A percentile compares a stretch with the other conserved stretches of the same genome.
These are phyloP conservation scores for Starmerella davenportii DNA, from an alignment of 805 yeast genomes.

Conservation along the genomic window DNA sequence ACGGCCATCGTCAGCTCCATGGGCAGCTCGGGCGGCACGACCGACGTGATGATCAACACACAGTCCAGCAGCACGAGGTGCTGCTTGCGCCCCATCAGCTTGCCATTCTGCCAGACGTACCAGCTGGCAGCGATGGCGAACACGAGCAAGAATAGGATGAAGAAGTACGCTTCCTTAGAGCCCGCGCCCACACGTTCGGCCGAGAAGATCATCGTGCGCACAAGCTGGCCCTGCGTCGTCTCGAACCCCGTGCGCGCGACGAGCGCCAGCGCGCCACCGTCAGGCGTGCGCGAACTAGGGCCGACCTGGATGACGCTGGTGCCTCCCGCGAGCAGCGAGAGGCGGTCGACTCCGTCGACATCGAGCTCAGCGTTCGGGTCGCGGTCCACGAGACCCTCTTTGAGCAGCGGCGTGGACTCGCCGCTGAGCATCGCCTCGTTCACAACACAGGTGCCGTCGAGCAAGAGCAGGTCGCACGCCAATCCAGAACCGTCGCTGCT, in stretches of 20 bases:
- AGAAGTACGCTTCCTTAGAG: constrained; percentile 81
- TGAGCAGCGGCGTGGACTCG: constrained; percentile 90
- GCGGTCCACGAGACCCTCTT: constrained; percentile 76
- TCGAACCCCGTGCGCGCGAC: constrained; percentile 95
- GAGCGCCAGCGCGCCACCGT: constrained; percentile 75
- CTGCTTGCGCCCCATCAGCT: constrained; percentile 85
- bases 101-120: constrained; percentile 98
- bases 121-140: constrained; percentile 92
- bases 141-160: constrained; percentile 70
- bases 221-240: constrained; percentile 92
- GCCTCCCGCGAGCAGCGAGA: constrained; percentile 83
- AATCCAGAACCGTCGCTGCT: constrained; percentile 80
- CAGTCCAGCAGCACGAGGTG: constrained; percentile 88
- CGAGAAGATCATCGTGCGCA: constrained; percentile 92
- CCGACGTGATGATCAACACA: constrained; percentile 87
- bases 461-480: constrained; percentile 78
- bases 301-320: constrained; percentile 89
- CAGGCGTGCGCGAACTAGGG: constrained; percentile 60
- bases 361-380: constrained; percentile 52
- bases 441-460: constrained; percentile 85
- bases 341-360: constrained; percentile 71
- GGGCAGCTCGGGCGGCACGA: constrained; percentile 96
- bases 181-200: constrained; percentile 94
- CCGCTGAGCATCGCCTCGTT: constrained; percentile 99
- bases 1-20: constrained; percentile 99